Evolutionary conservation across 352 stramenopile genomes (phyloP).

Genomic region (Phytophthora ohioensis): DNA sequence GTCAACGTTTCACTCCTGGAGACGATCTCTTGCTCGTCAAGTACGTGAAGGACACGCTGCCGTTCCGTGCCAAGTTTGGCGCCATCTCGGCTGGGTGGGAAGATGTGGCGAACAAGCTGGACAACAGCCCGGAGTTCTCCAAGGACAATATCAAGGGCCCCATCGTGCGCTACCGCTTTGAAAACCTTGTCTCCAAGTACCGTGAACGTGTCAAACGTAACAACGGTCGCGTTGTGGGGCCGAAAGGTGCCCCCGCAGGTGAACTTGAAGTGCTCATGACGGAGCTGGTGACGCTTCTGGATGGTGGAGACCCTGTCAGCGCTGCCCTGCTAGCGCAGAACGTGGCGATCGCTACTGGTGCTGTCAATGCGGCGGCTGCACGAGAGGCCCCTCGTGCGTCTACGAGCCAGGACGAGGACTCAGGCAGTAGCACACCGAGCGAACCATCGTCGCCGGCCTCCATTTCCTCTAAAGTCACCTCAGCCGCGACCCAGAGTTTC

Average conservation of each 20-base stretch:
- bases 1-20: conserved; percentile 42
- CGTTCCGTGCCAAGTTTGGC: conserved; percentile 48
- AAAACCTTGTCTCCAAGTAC: conserved; percentile 46
- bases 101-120: conserved; percentile 40
- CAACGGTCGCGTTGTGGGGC: conserved; percentile 38
- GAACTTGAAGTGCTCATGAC: conserved; percentile 49
- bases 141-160: conserved; percentile 46
- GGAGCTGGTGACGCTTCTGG: conserved; percentile 40
- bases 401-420: conserved; percentile 32
- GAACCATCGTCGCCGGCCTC: conserved; percentile 22
- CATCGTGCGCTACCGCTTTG: conserved; percentile 48
- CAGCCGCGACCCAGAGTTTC: conserved; percentile 23
- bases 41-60: conserved; percentile 39
- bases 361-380: not conserved
- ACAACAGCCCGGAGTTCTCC: conserved; percentile 34
- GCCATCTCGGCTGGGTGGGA: conserved; percentile 45
- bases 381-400: conserved; percentile 8
- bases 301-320: conserved; percentile 38
- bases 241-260: conserved; percentile 35
- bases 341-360: conserved; percentile 32
- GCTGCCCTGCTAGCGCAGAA: conserved; percentile 37
- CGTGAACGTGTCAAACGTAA: conserved; percentile 44
- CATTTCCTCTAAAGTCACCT: conserved; percentile 4
- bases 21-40: conserved; percentile 43
- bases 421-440: conserved; percentile 21